Conservation (phyloP, 208 protist species). For the Leishmania amazonensis region DNA sequence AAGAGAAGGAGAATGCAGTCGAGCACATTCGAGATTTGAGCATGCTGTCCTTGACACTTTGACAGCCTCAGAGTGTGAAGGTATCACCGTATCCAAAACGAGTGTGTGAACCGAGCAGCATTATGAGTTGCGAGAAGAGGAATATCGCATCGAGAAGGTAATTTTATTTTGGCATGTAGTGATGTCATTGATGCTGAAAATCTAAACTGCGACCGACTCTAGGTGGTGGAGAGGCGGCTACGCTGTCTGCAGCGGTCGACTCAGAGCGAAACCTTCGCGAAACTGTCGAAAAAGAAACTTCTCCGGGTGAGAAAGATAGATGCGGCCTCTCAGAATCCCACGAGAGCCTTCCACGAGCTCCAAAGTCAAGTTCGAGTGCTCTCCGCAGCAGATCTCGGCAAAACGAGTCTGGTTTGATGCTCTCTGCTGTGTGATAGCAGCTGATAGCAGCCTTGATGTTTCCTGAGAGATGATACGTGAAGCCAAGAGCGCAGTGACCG, state of each 20-base stretch:
- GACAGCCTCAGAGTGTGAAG: not conserved
- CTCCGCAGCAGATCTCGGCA: conserved; percentile 82
- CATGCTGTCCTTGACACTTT: not conserved
- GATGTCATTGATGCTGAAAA: conserved; percentile 34
- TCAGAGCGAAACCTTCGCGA: conserved; percentile 57
- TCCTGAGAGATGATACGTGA: conserved; percentile 86
- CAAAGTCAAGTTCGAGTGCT: conserved; percentile 74
- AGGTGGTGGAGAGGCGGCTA: conserved; percentile 39
- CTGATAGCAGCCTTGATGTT: conserved; percentile 78
- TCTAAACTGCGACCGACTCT: conserved; percentile 68
- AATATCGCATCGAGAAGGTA: not conserved
- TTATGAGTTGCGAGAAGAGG: not conserved
- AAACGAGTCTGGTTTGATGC: conserved; percentile 88
- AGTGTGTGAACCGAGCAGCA: not conserved
- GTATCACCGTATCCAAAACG: not conserved
- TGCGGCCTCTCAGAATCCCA: conserved; percentile 44
- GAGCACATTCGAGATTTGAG: not conserved
- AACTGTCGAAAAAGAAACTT: conserved; percentile 78
- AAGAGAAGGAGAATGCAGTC: not conserved
- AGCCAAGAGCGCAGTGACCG: conserved; percentile 83
- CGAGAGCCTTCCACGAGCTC: conserved; percentile 34
- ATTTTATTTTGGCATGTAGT: conserved; percentile 4
- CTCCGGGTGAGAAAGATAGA: conserved; percentile 42
- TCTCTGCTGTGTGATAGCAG: conserved; percentile 87
- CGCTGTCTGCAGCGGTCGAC: conserved; percentile 48